Evolutionary conservation across 768 basidiomycete species (phyloP).

Genomic region (Leucosporidium creatinivorum): DNA sequence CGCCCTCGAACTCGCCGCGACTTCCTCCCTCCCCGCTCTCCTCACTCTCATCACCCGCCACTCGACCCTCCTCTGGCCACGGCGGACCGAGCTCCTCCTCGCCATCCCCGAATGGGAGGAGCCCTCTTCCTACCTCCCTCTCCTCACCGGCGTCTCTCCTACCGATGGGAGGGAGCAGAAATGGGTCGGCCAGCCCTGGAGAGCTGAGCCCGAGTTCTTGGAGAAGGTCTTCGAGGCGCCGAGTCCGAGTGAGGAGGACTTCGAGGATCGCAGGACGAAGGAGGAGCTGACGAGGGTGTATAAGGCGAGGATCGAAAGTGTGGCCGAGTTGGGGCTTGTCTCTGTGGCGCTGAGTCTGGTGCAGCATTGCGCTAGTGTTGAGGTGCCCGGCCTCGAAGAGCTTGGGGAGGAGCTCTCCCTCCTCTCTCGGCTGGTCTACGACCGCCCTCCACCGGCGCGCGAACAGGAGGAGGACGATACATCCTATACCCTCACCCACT

Average conservation of each 20-base stretch:
- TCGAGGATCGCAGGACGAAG: neutral
- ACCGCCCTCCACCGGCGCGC: slow-evolving; percentile 41
- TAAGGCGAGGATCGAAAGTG: slow-evolving; percentile 50
- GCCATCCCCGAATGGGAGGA: slow-evolving; percentile 65
- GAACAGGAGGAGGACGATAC: slow-evolving; percentile 43
- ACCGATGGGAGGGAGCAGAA: slow-evolving; percentile 47
- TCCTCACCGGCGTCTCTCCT: slow-evolving; percentile 60
- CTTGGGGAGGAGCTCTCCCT: slow-evolving; percentile 87
- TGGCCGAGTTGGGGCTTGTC: slow-evolving; percentile 64
- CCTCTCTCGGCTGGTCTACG: slow-evolving; percentile 78
- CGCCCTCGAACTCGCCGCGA: slow-evolving; percentile 61
- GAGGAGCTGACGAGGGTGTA: too few relatives aligned
- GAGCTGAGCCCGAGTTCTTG: slow-evolving; percentile 2
- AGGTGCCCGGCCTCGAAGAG: slow-evolving; percentile 68
- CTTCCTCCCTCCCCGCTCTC: slow-evolving; percentile 55
- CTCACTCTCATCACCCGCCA: slow-evolving; percentile 56
- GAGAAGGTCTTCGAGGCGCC: slow-evolving; percentile 4
- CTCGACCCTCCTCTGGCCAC: slow-evolving; percentile 55
- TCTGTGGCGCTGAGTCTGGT: slow-evolving; percentile 69
- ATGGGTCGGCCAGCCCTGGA: neutral
- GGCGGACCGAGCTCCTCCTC: slow-evolving; percentile 62
- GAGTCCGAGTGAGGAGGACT: neutral
- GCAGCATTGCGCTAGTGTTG: slow-evolving; percentile 78
- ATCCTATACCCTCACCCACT: slow-evolving; percentile 68
- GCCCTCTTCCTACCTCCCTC: slow-evolving; percentile 54